These are phyloP conservation scores for Termitomyces heimii DNA, from an alignment of 768 basidiomycete genomes.

Conservation along the genomic window DNA sequence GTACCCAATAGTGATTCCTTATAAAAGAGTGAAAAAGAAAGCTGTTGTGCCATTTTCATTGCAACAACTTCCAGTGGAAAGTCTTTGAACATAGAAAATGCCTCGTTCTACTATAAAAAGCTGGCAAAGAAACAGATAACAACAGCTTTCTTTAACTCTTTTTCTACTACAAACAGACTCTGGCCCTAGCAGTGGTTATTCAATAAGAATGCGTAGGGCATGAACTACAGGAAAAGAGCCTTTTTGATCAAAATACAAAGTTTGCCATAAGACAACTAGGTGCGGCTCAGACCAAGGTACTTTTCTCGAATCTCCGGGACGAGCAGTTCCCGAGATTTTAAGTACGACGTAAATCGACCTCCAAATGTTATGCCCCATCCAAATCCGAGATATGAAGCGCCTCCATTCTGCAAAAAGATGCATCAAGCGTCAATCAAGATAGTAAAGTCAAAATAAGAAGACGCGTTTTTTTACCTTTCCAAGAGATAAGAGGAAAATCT, in stretches of 20 bases:
- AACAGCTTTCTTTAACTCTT: no score
- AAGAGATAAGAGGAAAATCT: slow-evolving; percentile 50
- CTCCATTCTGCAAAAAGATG: slow-evolving; percentile 27
- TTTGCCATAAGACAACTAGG: neutral
- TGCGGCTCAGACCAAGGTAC: slow-evolving; percentile 6
- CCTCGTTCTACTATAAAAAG: no score
- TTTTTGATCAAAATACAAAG: neutral
- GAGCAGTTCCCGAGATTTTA: slow-evolving; percentile 35
- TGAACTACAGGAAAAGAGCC: no score
- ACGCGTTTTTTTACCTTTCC: slow-evolving; percentile 39
- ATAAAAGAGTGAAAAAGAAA: no score
- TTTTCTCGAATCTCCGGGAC: slow-evolving; percentile 13
- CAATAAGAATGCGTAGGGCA: neutral
- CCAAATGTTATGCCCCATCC: slow-evolving; percentile 44
- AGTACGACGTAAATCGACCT: slow-evolving; percentile 31
- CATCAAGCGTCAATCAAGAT: slow-evolving; percentile 3
- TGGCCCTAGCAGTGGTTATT: no score
- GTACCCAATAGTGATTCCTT: no score
- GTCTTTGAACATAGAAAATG: no score
- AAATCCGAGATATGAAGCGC: slow-evolving; percentile 34
- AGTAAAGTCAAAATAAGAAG: neutral
- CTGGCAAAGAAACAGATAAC: no score
- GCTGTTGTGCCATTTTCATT: no score
- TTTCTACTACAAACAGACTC: no score
- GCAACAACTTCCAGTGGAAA: no score